phyloP scores from a whole-genome alignment of 768 basidiomycete species.

The Infundibulicybe gibba region DNA sequence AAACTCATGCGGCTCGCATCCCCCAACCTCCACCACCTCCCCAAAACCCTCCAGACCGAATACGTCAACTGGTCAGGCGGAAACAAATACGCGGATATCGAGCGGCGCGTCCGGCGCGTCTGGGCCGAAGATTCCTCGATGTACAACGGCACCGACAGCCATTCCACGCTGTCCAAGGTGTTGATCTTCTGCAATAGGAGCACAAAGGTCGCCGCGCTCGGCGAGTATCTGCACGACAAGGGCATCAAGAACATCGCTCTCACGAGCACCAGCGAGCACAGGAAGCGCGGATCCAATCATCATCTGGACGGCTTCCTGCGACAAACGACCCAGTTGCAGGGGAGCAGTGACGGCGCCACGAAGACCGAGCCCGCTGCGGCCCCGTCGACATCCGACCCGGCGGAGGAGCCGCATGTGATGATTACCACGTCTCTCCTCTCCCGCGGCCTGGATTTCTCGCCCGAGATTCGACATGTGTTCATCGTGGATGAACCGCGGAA shows the following conservation, averaged over 20 bases:
- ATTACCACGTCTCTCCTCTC: slow-evolving; percentile 90
- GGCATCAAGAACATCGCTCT: slow-evolving; percentile 63
- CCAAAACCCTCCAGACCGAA: slow-evolving; percentile 64
- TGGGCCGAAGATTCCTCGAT: slow-evolving; percentile 64
- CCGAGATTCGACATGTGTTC: slow-evolving; percentile 76
- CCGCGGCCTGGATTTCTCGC: slow-evolving; percentile 84
- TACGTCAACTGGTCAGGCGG: slow-evolving; percentile 77
- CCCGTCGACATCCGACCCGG: slow-evolving; percentile 18
- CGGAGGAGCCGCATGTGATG: slow-evolving; percentile 58
- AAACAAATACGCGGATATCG: slow-evolving; percentile 78
- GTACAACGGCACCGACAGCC: slow-evolving; percentile 6
- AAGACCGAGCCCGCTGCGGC: slow-evolving; percentile 10
- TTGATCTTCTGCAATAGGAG: slow-evolving; percentile 84
- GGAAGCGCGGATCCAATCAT: slow-evolving; percentile 67
- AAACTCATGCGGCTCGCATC: slow-evolving; percentile 70
- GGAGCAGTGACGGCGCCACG: slow-evolving; percentile 1
- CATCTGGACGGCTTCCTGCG: slow-evolving; percentile 76
- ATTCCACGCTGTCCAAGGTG: slow-evolving; percentile 53
- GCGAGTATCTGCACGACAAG: slow-evolving; percentile 51
- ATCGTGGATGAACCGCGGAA: slow-evolving; percentile 87
- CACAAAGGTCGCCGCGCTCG: slow-evolving; percentile 61
- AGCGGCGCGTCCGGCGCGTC: slow-evolving; percentile 64
- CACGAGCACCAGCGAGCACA: slow-evolving; percentile 55
- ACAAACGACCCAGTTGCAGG: slow-evolving; percentile 3
- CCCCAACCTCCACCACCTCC: slow-evolving; percentile 76